Base-by-base conservation (phyloP, 805 yeast species). In the Candida golubevii region DNA sequence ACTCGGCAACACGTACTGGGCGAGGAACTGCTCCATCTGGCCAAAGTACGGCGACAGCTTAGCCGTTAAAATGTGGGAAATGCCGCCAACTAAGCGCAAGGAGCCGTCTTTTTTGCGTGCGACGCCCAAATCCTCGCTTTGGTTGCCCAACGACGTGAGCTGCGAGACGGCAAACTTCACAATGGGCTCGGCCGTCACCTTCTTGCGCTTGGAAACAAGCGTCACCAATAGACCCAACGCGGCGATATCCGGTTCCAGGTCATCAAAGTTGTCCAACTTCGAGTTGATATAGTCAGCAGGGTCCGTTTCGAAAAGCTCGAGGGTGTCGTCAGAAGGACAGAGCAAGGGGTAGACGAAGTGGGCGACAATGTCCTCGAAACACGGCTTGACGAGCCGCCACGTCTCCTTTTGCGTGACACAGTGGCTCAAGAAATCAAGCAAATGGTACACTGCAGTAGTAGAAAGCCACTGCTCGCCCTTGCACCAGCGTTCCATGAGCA, bases 241-340 rank as follows among this genome's bases (percentile, higher is more conserved):
- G 1, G 96, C 95, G 37, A 79, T 70, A 60, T 88, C 95, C 7
- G 95, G 86, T 47, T 65, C 71, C 33, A 68, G 57, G 34, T 74
- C 80, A 42, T 85, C 93, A 53, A 83, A 62, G 31, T 60, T 54
- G 50, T 69, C 72, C 49, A 88, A 74, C 42, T 77, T 77, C 41
- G 82, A 71, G 61, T 88, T 86, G 44, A 91, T 80, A 61, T 88
- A 93, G 60, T 89, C 97, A 44, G 80, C 84, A 4, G 97, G 97
- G 55, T 90, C 97, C 49, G 77, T 80, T 49, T 88, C 95, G 66
- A 86, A 90, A 5, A 78, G 64, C 52, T 86, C 95, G 44, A 88
- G 67, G 14, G 80, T 79, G 7, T 76, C 80, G 42, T 81, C 82
- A 7, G 77, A 72, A 1, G 93, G 85, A 51, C 89, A 79, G 45